phyloP scores from a whole-genome alignment of 192 early-diverging fungal genomes.

The Backusella macrospora region DNA sequence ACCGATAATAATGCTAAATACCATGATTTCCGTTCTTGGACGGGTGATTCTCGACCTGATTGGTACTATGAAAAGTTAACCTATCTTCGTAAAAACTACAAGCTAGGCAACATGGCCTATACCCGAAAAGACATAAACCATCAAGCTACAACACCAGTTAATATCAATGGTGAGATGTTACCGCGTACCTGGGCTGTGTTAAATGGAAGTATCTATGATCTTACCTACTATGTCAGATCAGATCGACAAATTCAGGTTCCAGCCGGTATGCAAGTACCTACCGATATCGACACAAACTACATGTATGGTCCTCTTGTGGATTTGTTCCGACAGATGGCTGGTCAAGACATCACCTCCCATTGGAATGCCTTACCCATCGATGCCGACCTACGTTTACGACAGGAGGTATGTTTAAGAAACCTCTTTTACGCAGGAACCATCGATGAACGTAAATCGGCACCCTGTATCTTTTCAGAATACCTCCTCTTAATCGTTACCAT shows the following conservation, averaged over 20 bases:
- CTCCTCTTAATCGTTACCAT: constrained; percentile 80
- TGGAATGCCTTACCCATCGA: constrained; percentile 63
- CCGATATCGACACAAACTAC: constrained; percentile 53
- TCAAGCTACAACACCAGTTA: constrained; percentile 46
- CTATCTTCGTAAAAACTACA: constrained; percentile 60
- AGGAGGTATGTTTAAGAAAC: constrained; percentile 78
- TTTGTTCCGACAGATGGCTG: constrained; percentile 67
- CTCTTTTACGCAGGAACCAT: constrained; percentile 88
- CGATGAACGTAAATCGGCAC: constrained; percentile 78
- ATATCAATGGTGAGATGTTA: constrained; percentile 38
- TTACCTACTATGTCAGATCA: constrained; percentile 67
- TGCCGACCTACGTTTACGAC: constrained; percentile 43
- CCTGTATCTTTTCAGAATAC: constrained; percentile 83
- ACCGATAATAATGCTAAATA: constrained; percentile 56
- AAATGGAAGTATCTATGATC: constrained; percentile 72
- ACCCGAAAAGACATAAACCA: constrained; percentile 57
- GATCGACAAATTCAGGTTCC: constrained; percentile 46
- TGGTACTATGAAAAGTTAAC: constrained; percentile 70
- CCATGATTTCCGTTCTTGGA: constrained; percentile 75
- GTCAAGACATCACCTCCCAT: constrained; percentile 63
- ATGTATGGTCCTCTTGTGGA: constrained; percentile 59
- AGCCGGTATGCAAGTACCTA: constrained; percentile 43
- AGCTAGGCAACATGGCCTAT: constrained; percentile 69
- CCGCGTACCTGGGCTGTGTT: constrained; percentile 62
- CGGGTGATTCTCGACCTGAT: constrained; percentile 60